Base-by-base conservation (phyloP, 208 protist species). In the Trypanosoma rangeli region DNA sequence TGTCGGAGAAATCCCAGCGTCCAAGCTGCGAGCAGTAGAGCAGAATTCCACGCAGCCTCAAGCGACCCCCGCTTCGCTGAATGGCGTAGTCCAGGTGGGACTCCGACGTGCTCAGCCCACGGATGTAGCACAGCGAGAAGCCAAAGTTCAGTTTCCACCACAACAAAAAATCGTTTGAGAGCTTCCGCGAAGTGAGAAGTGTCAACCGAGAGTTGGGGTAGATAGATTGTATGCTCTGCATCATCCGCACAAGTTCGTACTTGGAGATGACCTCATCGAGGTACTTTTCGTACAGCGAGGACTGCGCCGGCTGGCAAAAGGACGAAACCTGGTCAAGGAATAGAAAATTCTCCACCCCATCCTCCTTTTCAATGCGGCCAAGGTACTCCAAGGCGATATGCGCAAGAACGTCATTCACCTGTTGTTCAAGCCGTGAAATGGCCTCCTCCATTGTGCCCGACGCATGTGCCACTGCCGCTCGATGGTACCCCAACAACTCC, bases 21-120 rank as follows among this genome's bases (percentile, higher is more conserved):
- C 91, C 88, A 76, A 93, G 87, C 62, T 96, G 91, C 5, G 91
- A 96, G 77, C 91, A 94, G 79, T 94, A 94, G 24, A 96, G 54
- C 26, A 96, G 74, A 59, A 96, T 86, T 24, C 91, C 91, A 16
- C 88, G 88, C 49, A 96, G 77, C 33, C 35, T 79, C 0, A 72
- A 64, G 13, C 83, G 61, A 53, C 77, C 80, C 8, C 79, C 72
- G 44, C 82, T 79, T 3, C 74, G 76, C 13, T 67, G 76, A 22
- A 96, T 69, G 13, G 91, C 86, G 76, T 86, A 93, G 70, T 93
- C 89, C 4, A 96, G 74, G 73, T 96, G 91, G 8, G 87, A 80
- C 61, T 92, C 85, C 35, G 93, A 64, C 24, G 87, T 89, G 44
- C 87, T 86, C 71, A 93, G 78, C 1, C 91, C 91, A 29, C 87